Base-by-base conservation (phyloP, 2,329 filamentous ascomycete genomes). In the Fusarium piperis region DNA sequence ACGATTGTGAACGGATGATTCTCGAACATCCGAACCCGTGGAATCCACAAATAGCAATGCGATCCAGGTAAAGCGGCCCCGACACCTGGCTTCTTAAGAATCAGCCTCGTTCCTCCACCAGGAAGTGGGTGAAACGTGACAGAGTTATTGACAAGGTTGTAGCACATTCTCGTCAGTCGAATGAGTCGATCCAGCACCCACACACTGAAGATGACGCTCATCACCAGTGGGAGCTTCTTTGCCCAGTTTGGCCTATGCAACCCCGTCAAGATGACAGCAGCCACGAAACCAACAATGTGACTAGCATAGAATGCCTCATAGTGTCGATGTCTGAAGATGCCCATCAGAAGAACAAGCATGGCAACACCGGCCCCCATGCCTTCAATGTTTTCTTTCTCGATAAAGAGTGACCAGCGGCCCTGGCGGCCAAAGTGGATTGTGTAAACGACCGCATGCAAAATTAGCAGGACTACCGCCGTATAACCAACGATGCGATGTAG, bases 1-100 rank as follows among this genome's bases (percentile, higher is more conserved):
- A 87, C 84, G 39, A 89, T 85, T 0, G 86, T 89, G 64, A 89
- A 89, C 0, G 87, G 87, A 67, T 90, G 88, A 1, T 81, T 86
- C 73, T 90, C 84, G 18, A 85, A 80, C 2, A 79, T 65, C n/a
- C 86, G 83, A 36, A 90, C 82, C 3, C 80, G 77, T 0, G 88
- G 88, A 6, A 90, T 83, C 85, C 86, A 89, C 28, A 90, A 75
- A 61, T 88, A 89, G 65, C 85, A 86, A 68, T 90, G 87, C 0
- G 65, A 62, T 32, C 75, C 76, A 0, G 74, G 56, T 10, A 64
- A 20, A 13, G 20, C 63, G 2, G 82, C 81, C 7, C 77, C 70
- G 16, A 73, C 71, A 1, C 82, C 75, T 0, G 82, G 81, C 20
- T 83, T 85, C 71, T 83, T 83, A 16, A 88, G 79, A 2, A 85